Base-by-base conservation (phyloP, 2,329 filamentous ascomycete species). In the Alternaria postmessia region DNA sequence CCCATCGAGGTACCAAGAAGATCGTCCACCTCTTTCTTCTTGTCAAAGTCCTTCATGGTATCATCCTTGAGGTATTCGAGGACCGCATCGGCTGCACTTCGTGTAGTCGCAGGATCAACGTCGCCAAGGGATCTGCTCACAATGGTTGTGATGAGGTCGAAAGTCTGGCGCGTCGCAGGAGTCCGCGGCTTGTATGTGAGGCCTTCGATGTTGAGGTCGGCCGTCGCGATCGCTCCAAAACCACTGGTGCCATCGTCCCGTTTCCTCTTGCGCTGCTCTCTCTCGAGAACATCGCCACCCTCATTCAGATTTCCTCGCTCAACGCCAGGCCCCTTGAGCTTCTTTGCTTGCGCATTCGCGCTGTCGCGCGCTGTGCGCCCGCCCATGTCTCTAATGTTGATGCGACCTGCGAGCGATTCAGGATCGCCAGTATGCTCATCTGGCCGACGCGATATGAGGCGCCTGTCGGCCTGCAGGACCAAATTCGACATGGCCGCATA, bases 401-500 rank as follows among this genome's bases (percentile, higher is more conserved):
- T 89, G 70, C 94, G 91, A 55, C 95, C 95, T 58, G 95, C 96
- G 60, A 99, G 88, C 59, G 96, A 99, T 83, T 99, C 95, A 52
- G 95, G 96, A 79, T 99, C 95, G 73, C 95, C 95, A 52, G 94
- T 98, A 66, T 93, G 90, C 83, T 99, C 96, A 81, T 99, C 94
- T 71, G 90, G 93, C 74, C 93, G 89, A 79, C 95, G 89, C 66
- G 93, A 93, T 73, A 96, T 91, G 79, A 99, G 98, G 73, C 95
- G 91, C 83, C 94, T 91, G 85, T 99, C 95, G 84, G 93, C 94
- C 91, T 99, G 95, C 88, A 99, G 92, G 78, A 99, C 95, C 93
- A 99, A 91, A 89, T 99, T 99, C 84, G 95, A 99, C 95, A 99
- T 98, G 81, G 92, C 93, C 89, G 93, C 93, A 88, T 97, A 97